phyloP scores from a whole-genome alignment of 1,284 basidiomycete species.

The Microbotryomycetes sp. region DNA sequence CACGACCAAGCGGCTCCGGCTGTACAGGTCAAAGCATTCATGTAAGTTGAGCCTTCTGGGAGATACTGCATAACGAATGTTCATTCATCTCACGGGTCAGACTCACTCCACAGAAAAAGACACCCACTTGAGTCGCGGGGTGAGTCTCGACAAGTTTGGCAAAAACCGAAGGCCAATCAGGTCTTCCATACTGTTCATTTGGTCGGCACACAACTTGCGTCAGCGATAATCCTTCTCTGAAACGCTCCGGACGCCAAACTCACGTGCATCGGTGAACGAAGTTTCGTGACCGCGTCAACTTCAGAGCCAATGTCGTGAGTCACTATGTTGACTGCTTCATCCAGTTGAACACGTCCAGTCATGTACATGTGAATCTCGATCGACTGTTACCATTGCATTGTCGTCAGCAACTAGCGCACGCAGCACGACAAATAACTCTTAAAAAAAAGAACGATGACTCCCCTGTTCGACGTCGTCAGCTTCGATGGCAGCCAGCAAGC shows the following conservation, averaged over 20 bases:
- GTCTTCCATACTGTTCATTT: constrained; percentile 58
- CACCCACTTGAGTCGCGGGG: constrained; percentile 74
- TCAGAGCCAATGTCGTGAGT: constrained; percentile 70
- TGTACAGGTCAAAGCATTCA: not conserved
- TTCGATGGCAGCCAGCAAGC: constrained; percentile 81
- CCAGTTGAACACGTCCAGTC: constrained; percentile 76
- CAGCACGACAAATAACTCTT: not conserved
- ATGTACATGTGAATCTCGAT: constrained; percentile 75
- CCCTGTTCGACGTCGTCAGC: constrained; percentile 71
- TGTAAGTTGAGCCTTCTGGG: constrained; percentile 50
- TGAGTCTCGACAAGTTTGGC: constrained; percentile 67
- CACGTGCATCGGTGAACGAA: constrained; percentile 75
- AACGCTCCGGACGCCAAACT: not conserved
- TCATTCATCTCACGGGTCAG: no score
- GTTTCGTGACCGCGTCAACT: constrained; percentile 73
- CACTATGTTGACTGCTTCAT: constrained; percentile 82
- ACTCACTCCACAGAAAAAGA: constrained; percentile 44
- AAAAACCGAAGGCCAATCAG: constrained; percentile 86
- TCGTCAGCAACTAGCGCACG: not conserved
- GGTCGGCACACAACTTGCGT: not conserved
- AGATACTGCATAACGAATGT: not conserved
- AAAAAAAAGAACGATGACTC: not conserved
- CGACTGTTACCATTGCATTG: no score
- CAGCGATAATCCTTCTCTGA: no score
- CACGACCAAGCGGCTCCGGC: constrained; percentile 52